phyloP scores from a whole-genome alignment of 148 eudicot species.

The Vaccinium myrtillus region DNA sequence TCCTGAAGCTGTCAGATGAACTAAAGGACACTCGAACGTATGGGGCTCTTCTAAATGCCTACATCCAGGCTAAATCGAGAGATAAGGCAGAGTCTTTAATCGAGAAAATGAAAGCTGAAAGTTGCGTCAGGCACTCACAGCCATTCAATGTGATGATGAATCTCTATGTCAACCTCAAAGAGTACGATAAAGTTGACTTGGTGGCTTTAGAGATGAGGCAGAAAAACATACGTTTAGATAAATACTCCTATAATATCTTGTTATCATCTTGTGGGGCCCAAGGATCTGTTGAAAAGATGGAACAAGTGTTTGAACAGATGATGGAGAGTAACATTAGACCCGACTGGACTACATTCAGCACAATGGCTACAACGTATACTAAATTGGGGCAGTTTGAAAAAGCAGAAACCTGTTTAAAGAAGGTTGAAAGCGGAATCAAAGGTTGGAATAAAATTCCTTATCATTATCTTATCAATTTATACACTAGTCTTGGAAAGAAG shows the following conservation, averaged over 20 bases:
- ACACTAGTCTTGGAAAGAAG: constrained; percentile 62
- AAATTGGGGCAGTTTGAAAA: constrained; percentile 52
- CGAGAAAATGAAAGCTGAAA: constrained; percentile 55
- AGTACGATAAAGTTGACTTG: constrained; percentile 55
- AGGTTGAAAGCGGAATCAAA: constrained; percentile 52
- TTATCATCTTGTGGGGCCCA: constrained; percentile 59
- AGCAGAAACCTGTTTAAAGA: constrained; percentile 60
- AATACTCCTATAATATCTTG: constrained; percentile 83
- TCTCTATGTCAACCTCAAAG: constrained; percentile 67
- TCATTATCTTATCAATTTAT: constrained; percentile 71
- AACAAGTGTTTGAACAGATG: constrained; percentile 61
- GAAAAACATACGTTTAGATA: constrained; percentile 51
- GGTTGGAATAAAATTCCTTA: constrained; percentile 57
- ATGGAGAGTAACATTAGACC: constrained; percentile 41
- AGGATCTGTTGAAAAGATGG: constrained; percentile 69
- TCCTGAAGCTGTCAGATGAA: constrained; percentile 49
- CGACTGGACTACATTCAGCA: constrained; percentile 79
- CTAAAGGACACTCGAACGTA: constrained; percentile 64
- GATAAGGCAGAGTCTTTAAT: constrained; percentile 70
- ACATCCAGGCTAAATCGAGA: constrained; percentile 55
- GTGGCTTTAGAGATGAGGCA: constrained; percentile 67
- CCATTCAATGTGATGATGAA: constrained; percentile 91
- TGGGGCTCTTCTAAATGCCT: constrained; percentile 84
- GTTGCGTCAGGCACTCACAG: constrained; percentile 48
- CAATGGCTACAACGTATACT: constrained; percentile 67